Base-by-base conservation (phyloP, 2,329 filamentous ascomycete species). In the Fusarium chaquense region DNA sequence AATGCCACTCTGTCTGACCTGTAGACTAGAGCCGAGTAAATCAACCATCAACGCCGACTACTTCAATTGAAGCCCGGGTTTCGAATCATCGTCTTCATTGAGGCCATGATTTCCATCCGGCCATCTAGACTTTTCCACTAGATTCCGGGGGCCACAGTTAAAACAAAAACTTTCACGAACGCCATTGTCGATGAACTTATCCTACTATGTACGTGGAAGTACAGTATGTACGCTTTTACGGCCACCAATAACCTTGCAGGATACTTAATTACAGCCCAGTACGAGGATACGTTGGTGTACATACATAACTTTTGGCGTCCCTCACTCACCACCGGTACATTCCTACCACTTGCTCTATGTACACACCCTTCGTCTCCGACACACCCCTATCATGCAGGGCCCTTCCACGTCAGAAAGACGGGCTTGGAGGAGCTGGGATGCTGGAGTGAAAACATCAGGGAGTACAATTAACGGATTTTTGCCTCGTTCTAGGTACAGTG, bases 81-180 rank as follows among this genome's bases (percentile, higher is more conserved):
- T 15, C 10, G 24, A 51, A 40, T 24, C 26, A 40, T 24, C 26
- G 30, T 52, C 24, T 18, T 30, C n/a, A 38, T 18, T 7, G n/a
- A 36, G 15, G 16, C 6, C 22, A 44, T 28, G 22, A 26, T 44
- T 6, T 16, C 35, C 32, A 30, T 41, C 6, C 9, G 32, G 33
- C 32, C 11, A 41, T 57, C 33, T 28, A 11, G 30, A 5, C n/a
- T 44, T 64, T 58, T 53, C 57, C 22, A 62, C 50, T 70, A 36
- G 50, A 64, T 70, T 70, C 59, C 67, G 63, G 63, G 62, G 54
- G 63, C 57, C 30, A 41, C 24, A 52, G 35, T 52, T 30, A 9
- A 26, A 9, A 26, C 26, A 40, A 49, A 52, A 36, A 6, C 24
- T 28, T 40, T 51, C 10, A 16, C 16, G 36, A 44, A 22, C 22